Evolutionary conservation across 2,329 filamentous ascomycete genomes (phyloP).

Genomic region (Pyrenochaeta sp.): DNA sequence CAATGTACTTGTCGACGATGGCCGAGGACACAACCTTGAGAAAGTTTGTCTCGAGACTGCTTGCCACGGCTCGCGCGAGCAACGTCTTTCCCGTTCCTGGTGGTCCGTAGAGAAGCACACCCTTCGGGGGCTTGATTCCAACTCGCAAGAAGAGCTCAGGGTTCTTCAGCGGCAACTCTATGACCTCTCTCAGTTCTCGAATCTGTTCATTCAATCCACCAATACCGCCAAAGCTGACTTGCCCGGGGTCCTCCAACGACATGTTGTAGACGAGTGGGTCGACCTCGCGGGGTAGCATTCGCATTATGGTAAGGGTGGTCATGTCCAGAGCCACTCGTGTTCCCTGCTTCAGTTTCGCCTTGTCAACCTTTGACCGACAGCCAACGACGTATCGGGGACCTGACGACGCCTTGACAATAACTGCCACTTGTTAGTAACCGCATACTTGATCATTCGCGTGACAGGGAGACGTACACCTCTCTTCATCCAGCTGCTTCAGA

Average conservation of each 20-base stretch:
- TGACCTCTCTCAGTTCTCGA: constrained; percentile 94
- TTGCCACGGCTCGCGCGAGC: constrained; percentile 91
- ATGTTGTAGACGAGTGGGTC: constrained; percentile 99
- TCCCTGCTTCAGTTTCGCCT: constrained; percentile 95
- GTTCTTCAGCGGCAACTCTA: constrained; percentile 97
- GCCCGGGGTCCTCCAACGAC: constrained; percentile 96
- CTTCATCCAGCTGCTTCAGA: constrained; percentile 97
- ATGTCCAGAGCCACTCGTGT: constrained; percentile 97
- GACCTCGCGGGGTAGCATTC: constrained; percentile 98
- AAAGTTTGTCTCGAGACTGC: constrained; percentile 97
- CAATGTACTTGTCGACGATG: constrained; percentile 99
- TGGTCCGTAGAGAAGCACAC: constrained; percentile 92
- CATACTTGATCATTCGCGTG: constrained; percentile 2
- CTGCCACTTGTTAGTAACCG: constrained; percentile 56
- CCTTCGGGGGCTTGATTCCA: constrained; percentile 98
- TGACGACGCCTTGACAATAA: constrained; percentile 98
- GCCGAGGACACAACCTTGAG: constrained; percentile 98
- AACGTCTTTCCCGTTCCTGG: constrained; percentile 97
- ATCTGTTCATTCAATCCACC: constrained; percentile 99
- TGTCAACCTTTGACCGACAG: constrained; percentile 98
- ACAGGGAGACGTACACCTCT: constrained; percentile 77
- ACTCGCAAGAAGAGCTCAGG: constrained; percentile 96
- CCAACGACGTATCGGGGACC: constrained; percentile 98
- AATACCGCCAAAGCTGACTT: constrained; percentile 97
- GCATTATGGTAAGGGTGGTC: constrained; percentile 99